These are phyloP conservation scores for Candida mattraensis DNA, from an alignment of 805 yeast species.

Conservation along the genomic window DNA sequence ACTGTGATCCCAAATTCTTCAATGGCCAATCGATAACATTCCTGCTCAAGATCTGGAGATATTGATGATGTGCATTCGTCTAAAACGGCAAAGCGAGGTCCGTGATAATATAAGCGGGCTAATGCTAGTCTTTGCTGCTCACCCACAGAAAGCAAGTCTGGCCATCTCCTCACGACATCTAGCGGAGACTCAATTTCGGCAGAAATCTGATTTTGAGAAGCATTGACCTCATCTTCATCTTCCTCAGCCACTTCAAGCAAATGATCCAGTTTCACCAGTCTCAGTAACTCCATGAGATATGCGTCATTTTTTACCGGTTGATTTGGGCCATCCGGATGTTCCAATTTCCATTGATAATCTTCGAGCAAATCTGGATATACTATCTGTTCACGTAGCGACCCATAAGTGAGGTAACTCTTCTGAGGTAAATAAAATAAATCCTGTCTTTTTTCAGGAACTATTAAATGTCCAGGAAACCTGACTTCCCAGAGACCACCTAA, in stretches of 20 bases:
- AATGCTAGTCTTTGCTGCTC: constrained; percentile 92
- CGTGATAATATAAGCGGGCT: constrained; percentile 88
- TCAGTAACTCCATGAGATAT: constrained; percentile 53
- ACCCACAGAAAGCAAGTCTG: constrained; percentile 84
- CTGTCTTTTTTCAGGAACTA: constrained; percentile 62
- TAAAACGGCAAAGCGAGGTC: constrained; percentile 89
- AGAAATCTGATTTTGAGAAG: constrained; percentile 10
- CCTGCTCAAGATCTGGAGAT: constrained; percentile 85
- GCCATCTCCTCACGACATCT: constrained; percentile 76
- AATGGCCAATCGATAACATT: constrained; percentile 78
- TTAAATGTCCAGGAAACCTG: constrained; percentile 50
- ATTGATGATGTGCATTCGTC: constrained; percentile 97
- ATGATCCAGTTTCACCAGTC: constrained; percentile 59
- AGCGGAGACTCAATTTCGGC: constrained; percentile 43
- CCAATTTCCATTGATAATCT: constrained; percentile 44
- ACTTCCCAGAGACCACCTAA: constrained; percentile 95
- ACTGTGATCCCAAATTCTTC: constrained; percentile 76
- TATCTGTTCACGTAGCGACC: constrained; percentile 81
- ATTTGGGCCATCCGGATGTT: constrained; percentile 28
- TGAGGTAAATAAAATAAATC: constrained; percentile 89
- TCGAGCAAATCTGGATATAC: constrained; percentile 79
- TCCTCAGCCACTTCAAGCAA: constrained; percentile 41
- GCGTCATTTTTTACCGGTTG: constrained; percentile 41
- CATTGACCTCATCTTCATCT: constrained; percentile 20
- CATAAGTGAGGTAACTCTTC: constrained; percentile 81